phyloP scores from a whole-genome alignment of 2,329 filamentous ascomycete genomes.

The Thielaviopsis populi region DNA sequence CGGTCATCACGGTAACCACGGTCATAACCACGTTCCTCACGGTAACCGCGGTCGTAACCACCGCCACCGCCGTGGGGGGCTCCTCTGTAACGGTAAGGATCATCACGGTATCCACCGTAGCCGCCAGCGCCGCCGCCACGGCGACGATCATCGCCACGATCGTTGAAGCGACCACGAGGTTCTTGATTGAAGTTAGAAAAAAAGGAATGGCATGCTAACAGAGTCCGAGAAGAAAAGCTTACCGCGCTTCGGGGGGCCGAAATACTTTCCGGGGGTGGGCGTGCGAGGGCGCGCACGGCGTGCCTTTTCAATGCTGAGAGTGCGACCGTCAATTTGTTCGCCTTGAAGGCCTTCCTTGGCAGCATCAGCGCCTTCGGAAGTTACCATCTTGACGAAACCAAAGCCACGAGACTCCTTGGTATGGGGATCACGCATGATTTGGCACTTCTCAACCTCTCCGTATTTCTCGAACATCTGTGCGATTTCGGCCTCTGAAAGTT shows the following conservation, averaged over 20 bases:
- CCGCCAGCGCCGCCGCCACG: slow-evolving; percentile 41
- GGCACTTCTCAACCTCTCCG: slow-evolving; percentile 95
- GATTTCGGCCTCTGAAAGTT: slow-evolving; percentile 77
- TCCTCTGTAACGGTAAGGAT: slow-evolving; percentile 42
- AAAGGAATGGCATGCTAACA: not conserved
- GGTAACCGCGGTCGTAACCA: slow-evolving; percentile 36
- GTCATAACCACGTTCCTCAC: slow-evolving; percentile 32
- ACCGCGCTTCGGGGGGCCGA: slow-evolving; percentile 95
- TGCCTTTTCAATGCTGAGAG: slow-evolving; percentile 96
- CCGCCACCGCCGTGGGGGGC: slow-evolving; percentile 34
- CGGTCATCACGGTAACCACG: slow-evolving; percentile 35
- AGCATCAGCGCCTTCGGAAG: slow-evolving; percentile 85
- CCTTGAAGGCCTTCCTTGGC: slow-evolving; percentile 93
- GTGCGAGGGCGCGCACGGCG: slow-evolving; percentile 88
- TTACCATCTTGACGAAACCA: slow-evolving; percentile 98
- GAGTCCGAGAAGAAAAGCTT: slow-evolving; percentile 27
- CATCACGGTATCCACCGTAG: slow-evolving; percentile 36
- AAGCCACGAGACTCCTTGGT: slow-evolving; percentile 98
- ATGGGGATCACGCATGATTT: slow-evolving; percentile 98
- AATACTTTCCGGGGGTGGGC: slow-evolving; percentile 97
- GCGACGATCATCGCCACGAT: slow-evolving; percentile 51
- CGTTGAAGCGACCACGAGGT: slow-evolving; percentile 32
- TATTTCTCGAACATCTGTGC: slow-evolving; percentile 97
- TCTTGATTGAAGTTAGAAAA: slow-evolving; percentile 19
- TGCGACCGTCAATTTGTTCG: slow-evolving; percentile 87